A percentile compares a stretch with the other conserved stretches of the same genome.
These are phyloP conservation scores for Pogostemon cablin DNA, from an alignment of 257 asterid species.

Conservation along the genomic window DNA sequence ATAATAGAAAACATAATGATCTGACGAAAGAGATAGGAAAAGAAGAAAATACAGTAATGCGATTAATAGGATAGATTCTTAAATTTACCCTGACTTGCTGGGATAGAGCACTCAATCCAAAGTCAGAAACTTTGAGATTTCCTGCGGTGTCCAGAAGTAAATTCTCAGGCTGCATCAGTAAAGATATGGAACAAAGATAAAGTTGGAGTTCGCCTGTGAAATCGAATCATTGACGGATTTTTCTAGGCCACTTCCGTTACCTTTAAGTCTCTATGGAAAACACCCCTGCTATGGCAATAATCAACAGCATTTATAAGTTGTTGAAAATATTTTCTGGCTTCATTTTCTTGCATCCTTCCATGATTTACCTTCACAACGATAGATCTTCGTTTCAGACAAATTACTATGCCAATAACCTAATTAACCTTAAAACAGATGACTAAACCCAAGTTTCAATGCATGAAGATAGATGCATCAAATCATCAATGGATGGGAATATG, in stretches of 20 bases:
- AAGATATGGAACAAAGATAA: constrained; percentile 13
- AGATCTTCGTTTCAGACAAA: constrained; percentile 29
- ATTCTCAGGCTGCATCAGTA: constrained; percentile 76
- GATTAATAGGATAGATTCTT: not conserved
- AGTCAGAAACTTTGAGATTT: constrained; percentile 90
- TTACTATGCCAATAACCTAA: not conserved
- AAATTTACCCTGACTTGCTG: constrained; percentile 89
- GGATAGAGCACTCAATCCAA: constrained; percentile 94
- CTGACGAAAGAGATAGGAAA: not conserved
- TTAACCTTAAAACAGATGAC: constrained; percentile 1
- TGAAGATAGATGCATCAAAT: not conserved
- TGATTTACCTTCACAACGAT: constrained; percentile 60
- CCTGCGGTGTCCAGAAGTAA: constrained; percentile 80
- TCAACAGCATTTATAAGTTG: constrained; percentile 91
- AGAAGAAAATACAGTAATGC: not conserved
- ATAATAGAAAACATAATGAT: not conserved
- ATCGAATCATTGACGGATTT: not conserved
- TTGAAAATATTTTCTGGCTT: constrained; percentile 90
- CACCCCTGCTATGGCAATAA: constrained; percentile 98
- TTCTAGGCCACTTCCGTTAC: constrained; percentile 34
- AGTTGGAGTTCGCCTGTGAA: not conserved
- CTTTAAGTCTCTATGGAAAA: constrained; percentile 92
- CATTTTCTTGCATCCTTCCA: constrained; percentile 86
- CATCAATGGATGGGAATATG: constrained; percentile 6
- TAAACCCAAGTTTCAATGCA: not conserved